Evolutionary conservation across 345 rosid genomes (phyloP).

Genomic region (Anastatica hierochuntica): DNA sequence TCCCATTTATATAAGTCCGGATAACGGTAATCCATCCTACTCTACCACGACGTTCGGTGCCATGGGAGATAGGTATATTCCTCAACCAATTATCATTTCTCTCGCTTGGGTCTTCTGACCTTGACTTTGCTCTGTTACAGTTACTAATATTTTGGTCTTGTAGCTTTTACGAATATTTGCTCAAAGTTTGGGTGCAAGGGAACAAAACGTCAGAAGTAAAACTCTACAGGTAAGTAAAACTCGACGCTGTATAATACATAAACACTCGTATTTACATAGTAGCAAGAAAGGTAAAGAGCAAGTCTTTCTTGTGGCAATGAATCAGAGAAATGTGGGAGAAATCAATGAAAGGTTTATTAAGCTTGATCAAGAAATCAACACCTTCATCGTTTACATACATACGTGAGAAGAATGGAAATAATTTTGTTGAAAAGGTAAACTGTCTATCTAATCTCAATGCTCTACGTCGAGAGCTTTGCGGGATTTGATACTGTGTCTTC

Average conservation of each 20-base stretch:
- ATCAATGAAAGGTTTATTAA: conserved; percentile 87
- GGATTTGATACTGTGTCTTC: not conserved
- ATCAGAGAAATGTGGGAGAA: conserved; percentile 98
- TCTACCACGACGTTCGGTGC: conserved; percentile 93
- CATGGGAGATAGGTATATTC: conserved; percentile 93
- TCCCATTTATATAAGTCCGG: conserved; percentile 75
- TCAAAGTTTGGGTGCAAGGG: conserved; percentile 97
- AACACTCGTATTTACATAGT: not conserved
- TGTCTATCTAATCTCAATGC: not conserved
- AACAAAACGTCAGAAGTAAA: conserved; percentile 72
- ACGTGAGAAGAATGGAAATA: conserved; percentile 46
- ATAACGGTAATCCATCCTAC: conserved; percentile 45
- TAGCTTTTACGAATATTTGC: conserved; percentile 97
- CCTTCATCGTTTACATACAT: conserved; percentile 84
- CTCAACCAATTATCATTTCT: not conserved
- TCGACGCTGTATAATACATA: not conserved
- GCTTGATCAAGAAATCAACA: conserved; percentile 69
- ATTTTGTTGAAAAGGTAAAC: conserved; percentile 50
- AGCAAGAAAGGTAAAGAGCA: not conserved
- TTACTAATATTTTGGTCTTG: conserved; percentile 2
- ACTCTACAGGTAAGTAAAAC: conserved; percentile 50
- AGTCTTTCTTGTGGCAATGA: conserved; percentile 3
- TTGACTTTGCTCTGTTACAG: not conserved
- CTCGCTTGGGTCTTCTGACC: not conserved
- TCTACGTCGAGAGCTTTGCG: no score